phyloP scores from a whole-genome alignment of 1,284 basidiomycete species.

The Microbotryum silenes-acaulis region DNA sequence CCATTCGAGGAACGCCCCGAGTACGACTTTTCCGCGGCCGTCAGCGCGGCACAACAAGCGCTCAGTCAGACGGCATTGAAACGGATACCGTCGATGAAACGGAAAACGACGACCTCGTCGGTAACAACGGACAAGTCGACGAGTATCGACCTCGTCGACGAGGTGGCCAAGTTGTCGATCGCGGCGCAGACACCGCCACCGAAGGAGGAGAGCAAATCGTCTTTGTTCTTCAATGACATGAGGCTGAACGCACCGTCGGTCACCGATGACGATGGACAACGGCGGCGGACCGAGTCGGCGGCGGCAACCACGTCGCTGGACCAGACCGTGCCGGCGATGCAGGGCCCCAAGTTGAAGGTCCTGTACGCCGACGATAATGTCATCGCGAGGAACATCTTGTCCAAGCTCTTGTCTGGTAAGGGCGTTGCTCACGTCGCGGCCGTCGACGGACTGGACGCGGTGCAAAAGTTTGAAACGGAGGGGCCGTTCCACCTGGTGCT shows the following conservation, averaged over 20 bases:
- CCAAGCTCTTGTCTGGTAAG: constrained; percentile 5
- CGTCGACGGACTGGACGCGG: too few species aligned
- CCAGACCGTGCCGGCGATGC: too few species aligned
- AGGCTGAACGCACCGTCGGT: background rate
- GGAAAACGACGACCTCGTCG: background rate
- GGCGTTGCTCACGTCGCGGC: background rate
- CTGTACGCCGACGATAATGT: constrained; percentile 27
- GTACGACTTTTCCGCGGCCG: constrained; percentile 2
- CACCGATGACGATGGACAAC: background rate
- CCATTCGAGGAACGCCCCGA: background rate
- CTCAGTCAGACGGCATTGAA: background rate
- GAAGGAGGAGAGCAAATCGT: background rate
- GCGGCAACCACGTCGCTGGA: too few species aligned
- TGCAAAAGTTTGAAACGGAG: too few species aligned
- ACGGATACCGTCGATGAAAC: background rate
- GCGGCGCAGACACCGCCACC: background rate
- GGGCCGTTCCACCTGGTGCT: too few species aligned
- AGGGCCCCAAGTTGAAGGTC: constrained; percentile 3
- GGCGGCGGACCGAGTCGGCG: background rate
- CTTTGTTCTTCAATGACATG: background rate
- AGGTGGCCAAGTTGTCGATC: constrained; percentile 18
- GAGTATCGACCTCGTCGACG: constrained; percentile 10
- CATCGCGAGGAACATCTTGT: constrained; percentile 17
- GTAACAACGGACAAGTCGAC: background rate
- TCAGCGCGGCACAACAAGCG: background rate